Evolutionary conservation across 106 monocot species (phyloP).

Genomic region (Acorus gramineus): DNA sequence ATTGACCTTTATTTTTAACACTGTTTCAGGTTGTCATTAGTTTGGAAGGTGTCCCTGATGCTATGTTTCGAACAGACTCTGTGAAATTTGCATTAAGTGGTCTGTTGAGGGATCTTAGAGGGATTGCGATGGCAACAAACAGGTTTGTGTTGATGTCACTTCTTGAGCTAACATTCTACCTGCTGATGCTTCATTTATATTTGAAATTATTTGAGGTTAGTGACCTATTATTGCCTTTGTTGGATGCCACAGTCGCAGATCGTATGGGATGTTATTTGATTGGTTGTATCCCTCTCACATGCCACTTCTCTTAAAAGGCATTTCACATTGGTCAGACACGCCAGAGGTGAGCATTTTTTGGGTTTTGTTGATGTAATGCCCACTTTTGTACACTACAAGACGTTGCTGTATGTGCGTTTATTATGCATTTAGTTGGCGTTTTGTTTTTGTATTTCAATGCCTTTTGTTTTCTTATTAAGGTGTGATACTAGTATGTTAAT

Average conservation of each 20-base stretch:
- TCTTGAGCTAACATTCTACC: background rate
- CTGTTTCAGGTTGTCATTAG: slow-evolving; percentile 48
- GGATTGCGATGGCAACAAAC: slow-evolving; percentile 91
- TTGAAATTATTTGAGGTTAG: background rate
- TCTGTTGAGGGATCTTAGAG: slow-evolving; percentile 91
- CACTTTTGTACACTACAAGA: too few relatives aligned
- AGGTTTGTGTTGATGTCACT: slow-evolving; percentile 27
- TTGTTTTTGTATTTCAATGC: background rate
- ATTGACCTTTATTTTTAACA: background rate
- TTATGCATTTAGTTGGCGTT: background rate
- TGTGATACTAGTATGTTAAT: too few relatives aligned
- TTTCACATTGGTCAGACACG: slow-evolving; percentile 74
- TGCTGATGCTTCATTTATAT: too few relatives aligned
- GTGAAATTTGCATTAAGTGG: slow-evolving; percentile 92
- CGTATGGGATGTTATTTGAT: slow-evolving; percentile 92
- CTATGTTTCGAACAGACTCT: slow-evolving; percentile 75
- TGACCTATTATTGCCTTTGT: slow-evolving; percentile 9
- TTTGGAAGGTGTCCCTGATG: slow-evolving; percentile 76
- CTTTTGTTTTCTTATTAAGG: background rate
- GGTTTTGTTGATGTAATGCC: too few relatives aligned
- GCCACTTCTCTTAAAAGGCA: slow-evolving; percentile 81
- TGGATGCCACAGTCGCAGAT: slow-evolving; percentile 53
- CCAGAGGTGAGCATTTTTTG: slow-evolving; percentile 60
- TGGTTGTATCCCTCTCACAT: slow-evolving; percentile 91
- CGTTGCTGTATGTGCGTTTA: background rate